Evolutionary conservation across 495 filamentous ascomycete species (phyloP).

Genomic region (Penicillium ochrochloron): DNA sequence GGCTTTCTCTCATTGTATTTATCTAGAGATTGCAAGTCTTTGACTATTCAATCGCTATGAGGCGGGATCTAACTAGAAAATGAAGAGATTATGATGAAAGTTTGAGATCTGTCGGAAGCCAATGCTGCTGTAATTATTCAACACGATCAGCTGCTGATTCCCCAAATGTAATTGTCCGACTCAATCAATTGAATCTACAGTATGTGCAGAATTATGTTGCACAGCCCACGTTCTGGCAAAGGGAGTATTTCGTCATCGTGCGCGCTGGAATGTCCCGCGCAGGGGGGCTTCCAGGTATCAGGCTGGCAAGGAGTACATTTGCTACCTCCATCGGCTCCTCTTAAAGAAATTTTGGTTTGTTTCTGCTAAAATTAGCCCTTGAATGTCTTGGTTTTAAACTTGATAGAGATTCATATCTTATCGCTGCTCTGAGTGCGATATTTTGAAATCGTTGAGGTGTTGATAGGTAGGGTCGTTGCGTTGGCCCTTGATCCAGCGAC

Average conservation of each 20-base stretch:
- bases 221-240: not conserved
- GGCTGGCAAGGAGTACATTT: not conserved
- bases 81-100: not conserved
- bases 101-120: not conserved
- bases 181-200: not conserved
- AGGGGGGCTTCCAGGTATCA: constrained; percentile 8
- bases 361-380: not conserved
- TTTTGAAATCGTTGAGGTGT: not conserved
- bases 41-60: too few relatives aligned
- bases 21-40: too few relatives aligned
- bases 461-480: too few relatives aligned
- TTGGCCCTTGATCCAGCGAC: not conserved
- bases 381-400: not conserved
- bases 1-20: too few relatives aligned
- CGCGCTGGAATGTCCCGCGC: constrained; percentile 19
- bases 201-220: not conserved
- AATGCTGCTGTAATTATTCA: not conserved
- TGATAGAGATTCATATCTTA: not conserved
- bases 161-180: not conserved
- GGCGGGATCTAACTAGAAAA: too few relatives aligned
- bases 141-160: not conserved
- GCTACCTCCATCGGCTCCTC: not conserved
- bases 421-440: not conserved
- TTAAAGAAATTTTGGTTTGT: not conserved
- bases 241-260: not conserved